Percentiles rank a stretch among this genome's conserved stretches.
These are phyloP conservation scores for Meira miltonrushii DNA, from an alignment of 1,284 basidiomycete genomes.

Conservation along the genomic window DNA sequence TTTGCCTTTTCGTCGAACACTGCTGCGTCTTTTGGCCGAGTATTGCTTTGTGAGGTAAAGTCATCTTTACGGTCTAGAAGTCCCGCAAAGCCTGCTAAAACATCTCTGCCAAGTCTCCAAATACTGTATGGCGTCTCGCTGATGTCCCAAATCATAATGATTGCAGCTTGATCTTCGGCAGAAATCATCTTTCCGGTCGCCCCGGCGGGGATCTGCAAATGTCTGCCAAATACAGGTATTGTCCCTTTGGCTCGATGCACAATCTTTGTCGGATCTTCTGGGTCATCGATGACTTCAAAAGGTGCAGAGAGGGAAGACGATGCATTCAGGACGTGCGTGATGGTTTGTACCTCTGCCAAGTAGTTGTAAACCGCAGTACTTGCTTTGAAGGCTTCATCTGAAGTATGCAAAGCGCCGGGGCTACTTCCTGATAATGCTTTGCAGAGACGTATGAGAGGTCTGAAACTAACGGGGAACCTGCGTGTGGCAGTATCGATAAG, in stretches of 20 bases:
- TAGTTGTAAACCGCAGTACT: conserved; percentile 63
- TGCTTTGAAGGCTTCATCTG: conserved; percentile 13
- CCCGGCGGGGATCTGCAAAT: conserved; percentile 64
- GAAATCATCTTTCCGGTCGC: conserved; percentile 66
- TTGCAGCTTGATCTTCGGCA: conserved; percentile 62
- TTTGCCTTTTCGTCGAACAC: conserved; percentile 8
- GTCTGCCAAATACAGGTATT: conserved; percentile 66
- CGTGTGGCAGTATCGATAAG: conserved; percentile 72
- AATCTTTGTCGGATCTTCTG: conserved; percentile 57
- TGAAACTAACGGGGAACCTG: conserved; percentile 72
- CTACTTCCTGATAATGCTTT: conserved; percentile 65
- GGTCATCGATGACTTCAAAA: conserved; percentile 66
- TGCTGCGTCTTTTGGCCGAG: neutral
- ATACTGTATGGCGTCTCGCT: conserved; percentile 62
- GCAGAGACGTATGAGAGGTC: conserved; percentile 67
- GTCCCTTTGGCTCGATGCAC: conserved; percentile 64
- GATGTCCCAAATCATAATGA: conserved; percentile 70
- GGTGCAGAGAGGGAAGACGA: conserved; percentile 61
- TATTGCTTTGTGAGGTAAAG: neutral
- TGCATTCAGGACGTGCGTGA: conserved; percentile 66
- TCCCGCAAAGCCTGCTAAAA: conserved; percentile 63
- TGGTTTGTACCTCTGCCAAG: conserved; percentile 67
- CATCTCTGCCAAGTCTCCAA: conserved; percentile 73
- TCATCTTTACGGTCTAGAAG: conserved; percentile 8
- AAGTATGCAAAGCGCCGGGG: conserved; percentile 2